Base-by-base conservation (phyloP, 2,329 filamentous ascomycete genomes). In the Ophiobolus disseminans region DNA sequence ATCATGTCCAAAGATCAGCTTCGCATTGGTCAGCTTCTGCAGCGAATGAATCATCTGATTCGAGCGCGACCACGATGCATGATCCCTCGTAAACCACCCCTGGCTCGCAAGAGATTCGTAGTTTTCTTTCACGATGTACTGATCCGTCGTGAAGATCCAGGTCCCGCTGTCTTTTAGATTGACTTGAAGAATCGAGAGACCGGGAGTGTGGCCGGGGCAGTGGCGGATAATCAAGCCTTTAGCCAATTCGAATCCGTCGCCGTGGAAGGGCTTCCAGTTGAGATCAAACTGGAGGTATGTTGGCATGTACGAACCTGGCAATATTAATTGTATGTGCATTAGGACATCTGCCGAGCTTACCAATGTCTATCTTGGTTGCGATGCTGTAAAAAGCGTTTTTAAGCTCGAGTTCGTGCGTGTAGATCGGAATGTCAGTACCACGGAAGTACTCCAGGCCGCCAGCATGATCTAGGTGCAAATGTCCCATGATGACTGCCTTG, bases 331-430 rank as follows among this genome's bases (percentile, higher is more conserved):
- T 34, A 14, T 3, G 13, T n/a, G n/a, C n/a, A n/a, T n/a, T n/a
- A n/a, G n/a, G n/a, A n/a, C n/a, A n/a, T 17, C 13, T 3, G 11
- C 9, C 14, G 13, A 2, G 13, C 69, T 70, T 21, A 40, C 35
- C 43, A 5, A 65, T 30, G 40, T 74, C 70, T 2, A 59, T 54
- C 38, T 66, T 67, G 13, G 68, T 73, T 3, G 72, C 72, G 3
- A 73, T 70, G 31, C 62, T 58, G 45, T 68, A 73, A 45, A 66
- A 73, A 11, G 72, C 72, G 44, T 73, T 59, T 44, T 74, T 73
- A 14, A 74, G 50, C 47, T 73, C 72, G 19, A 63, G 50, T 49
- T 74, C 71, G 42, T 75, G 71, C n/a, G 67, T 66, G 41, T 70
- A 73, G 39, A 74, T 66, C 5, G 65, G 65, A 3, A 74, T 54